These are phyloP conservation scores for Tricholoma bakamatsutake DNA, from an alignment of 768 basidiomycete genomes.

Conservation along the genomic window DNA sequence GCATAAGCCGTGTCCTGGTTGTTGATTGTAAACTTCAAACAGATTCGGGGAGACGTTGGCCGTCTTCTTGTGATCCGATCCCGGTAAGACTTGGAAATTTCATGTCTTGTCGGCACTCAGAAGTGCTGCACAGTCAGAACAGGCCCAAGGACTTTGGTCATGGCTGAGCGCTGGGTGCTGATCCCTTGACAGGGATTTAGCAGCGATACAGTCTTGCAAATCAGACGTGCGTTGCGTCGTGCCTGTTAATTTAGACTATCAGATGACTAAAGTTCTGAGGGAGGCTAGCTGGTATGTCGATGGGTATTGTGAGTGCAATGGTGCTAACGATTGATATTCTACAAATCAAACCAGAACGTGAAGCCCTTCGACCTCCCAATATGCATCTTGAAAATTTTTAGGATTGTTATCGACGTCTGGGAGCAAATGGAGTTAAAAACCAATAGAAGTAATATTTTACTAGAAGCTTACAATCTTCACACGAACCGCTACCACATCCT, in stretches of 20 bases:
- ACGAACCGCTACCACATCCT: constrained; percentile 35
- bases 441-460: background rate
- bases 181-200: too few species aligned
- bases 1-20: too few species aligned
- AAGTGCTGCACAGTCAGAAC: too few species aligned
- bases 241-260: background rate
- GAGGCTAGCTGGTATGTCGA: background rate
- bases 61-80: too few species aligned
- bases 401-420: constrained; percentile 59
- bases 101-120: too few species aligned
- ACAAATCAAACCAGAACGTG: constrained; percentile 25
- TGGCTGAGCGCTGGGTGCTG: too few species aligned
- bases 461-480: constrained; percentile 39
- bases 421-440: background rate
- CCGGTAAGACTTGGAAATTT: too few species aligned
- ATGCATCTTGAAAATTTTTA: constrained; percentile 50
- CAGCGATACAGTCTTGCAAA: too few species aligned
- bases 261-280: background rate
- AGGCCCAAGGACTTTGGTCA: too few species aligned
- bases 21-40: too few species aligned
- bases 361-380: constrained; percentile 64
- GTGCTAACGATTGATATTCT: background rate
- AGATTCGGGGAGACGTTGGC: too few species aligned
- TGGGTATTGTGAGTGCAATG: background rate
- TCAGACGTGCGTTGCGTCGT: too few species aligned